These are phyloP conservation scores for Senna tora DNA, from an alignment of 306 rosid genomes.

Conservation along the genomic window DNA sequence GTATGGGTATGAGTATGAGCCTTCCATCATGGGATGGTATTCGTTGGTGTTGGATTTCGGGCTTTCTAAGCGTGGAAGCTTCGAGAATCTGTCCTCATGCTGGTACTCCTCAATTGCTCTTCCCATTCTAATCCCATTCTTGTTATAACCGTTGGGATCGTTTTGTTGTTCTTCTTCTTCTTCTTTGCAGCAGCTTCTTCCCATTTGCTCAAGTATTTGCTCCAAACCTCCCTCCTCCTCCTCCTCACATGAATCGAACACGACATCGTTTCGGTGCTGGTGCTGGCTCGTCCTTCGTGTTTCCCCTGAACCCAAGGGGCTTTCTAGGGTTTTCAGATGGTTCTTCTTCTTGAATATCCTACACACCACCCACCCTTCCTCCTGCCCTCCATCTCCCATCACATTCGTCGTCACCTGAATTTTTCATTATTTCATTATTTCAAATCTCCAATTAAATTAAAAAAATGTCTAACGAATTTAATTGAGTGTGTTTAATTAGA, in stretches of 20 bases:
- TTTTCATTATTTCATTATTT: no score
- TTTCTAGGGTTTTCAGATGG: constrained; percentile 74
- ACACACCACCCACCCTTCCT: constrained; percentile 98
- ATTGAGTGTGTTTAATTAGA: no score
- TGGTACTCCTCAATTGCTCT: no score
- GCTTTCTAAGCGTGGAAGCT: constrained; percentile 75
- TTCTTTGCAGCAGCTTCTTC: constrained; percentile 62
- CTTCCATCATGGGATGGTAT: constrained; percentile 51
- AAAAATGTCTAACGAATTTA: no score
- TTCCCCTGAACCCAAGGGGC: constrained; percentile 51
- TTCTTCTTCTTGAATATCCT: constrained; percentile 91
- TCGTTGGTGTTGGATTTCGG: constrained; percentile 58
- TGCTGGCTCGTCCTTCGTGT: constrained; percentile 35
- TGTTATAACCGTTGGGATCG: constrained; percentile 4
- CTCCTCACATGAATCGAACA: constrained; percentile 61
- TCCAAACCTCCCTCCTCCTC: constrained; percentile 58
- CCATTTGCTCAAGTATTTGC: constrained; percentile 75
- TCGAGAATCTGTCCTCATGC: constrained; percentile 67
- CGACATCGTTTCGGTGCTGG: constrained; percentile 17
- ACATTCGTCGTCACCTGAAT: constrained; percentile 54
- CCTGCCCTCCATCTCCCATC: constrained; percentile 67
- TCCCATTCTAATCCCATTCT: no score
- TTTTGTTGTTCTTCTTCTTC: constrained; percentile 48
- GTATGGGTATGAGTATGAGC: not conserved
- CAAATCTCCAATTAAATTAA: no score